Conservation (phyloP, 1,284 basidiomycete species). For the Ganoderma sinense region DNA sequence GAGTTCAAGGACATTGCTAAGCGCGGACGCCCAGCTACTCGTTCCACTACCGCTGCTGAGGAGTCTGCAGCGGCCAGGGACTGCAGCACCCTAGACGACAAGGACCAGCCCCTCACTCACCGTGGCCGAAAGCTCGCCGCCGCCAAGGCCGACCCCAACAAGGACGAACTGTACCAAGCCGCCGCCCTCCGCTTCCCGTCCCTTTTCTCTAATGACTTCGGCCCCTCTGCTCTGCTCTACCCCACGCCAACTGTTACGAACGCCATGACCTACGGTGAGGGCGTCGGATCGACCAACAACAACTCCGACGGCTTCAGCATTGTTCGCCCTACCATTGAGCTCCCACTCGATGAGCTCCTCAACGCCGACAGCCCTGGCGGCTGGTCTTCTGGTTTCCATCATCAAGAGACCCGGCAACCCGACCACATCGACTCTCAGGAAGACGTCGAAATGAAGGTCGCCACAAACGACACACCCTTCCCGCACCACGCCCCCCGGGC, state of each 20-base stretch:
- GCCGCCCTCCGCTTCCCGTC: constrained; percentile 67
- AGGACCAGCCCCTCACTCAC: constrained; percentile 48
- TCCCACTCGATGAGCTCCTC: constrained; percentile 80
- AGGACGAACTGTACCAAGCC: constrained; percentile 35
- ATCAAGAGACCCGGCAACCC: constrained; percentile 29
- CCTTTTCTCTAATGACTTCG: constrained; percentile 76
- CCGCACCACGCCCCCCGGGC: constrained; percentile 31
- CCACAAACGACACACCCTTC: constrained; percentile 42
- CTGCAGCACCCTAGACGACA: constrained; percentile 25
- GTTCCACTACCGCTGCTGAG: constrained; percentile 42
- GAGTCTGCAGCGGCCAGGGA: constrained; percentile 33
- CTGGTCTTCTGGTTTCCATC: constrained; percentile 40
- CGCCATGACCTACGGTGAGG: constrained; percentile 78
- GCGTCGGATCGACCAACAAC: constrained; percentile 51
- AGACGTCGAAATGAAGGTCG: constrained; percentile 46
- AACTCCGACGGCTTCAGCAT: constrained; percentile 65
- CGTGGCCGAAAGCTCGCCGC: constrained; percentile 45
- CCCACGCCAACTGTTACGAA: constrained; percentile 69
- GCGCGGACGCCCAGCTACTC: constrained; percentile 48
- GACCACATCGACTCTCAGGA: constrained; percentile 37
- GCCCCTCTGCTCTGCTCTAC: constrained; percentile 77
- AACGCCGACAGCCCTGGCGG: constrained; percentile 47
- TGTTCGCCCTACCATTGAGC: constrained; percentile 78
- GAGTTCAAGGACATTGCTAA: constrained; percentile 65
- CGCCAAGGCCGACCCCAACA: constrained; percentile 25